Evolutionary conservation across 305 asterid genomes (phyloP), one percentile per base, ranked within the genome.

Genomic region (Solanum hybrid): DNA sequence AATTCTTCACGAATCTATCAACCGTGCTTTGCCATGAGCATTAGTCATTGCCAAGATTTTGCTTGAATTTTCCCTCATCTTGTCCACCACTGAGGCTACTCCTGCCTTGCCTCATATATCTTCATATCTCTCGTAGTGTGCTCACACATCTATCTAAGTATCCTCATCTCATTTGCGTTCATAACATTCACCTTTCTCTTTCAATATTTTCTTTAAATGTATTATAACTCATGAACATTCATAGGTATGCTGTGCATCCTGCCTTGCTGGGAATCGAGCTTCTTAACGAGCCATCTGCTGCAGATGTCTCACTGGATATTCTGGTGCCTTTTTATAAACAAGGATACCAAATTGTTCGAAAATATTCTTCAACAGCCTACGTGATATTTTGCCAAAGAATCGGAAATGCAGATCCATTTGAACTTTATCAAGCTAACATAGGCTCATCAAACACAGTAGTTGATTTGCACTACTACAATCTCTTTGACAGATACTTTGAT

Each of bases 261-360:
- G 92, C 98, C 5, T 93, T 96, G 92, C 93, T 95, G 35, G 99
- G 98, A 37, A 93, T 96, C 1, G 98, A 95, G 95, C 98, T 96
- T 85, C 86, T 96, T 16, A 96, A 96, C 20, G 98, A 96, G 94
- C 98, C 99, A 86, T 92, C 95, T 22, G 95, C 94, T 66, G 93
- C 93, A 85, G 34, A 89, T 5, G 97, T 96, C 79, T 95, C 96
- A 3, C 88, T 95, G 88, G 98, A 95, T 88, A 91, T 91, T 89
- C 92, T 96, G 38, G 93, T 93, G 76, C 91, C 95, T 42, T 96
- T 77, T 88, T 96, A 96, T 86, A 95, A 93, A 89, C 92, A 93
- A 86, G 99, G 98, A 89, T 94, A 95, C 88, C 86, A 95, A 88
- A 91, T 90, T 84, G 95, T 96, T 36, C 92, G 96, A 32, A 94